Conservation (phyloP, 2,329 filamentous ascomycete genomes). For the Remersonia thermophila region DNA sequence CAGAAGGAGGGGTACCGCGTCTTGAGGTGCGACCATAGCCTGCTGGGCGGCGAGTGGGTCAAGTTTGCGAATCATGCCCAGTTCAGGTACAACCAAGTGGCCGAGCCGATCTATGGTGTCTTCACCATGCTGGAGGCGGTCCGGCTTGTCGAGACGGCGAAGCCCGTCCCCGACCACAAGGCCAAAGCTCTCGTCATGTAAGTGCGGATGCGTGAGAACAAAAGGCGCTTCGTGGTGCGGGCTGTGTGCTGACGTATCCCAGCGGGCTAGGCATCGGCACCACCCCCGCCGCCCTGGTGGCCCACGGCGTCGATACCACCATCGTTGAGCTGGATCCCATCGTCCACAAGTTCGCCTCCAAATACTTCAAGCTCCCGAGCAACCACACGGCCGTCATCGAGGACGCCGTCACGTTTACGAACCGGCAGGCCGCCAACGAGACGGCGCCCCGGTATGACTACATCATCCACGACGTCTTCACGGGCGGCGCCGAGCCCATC, state of each 20-base stretch:
- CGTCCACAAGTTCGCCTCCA: slow-evolving; percentile 69
- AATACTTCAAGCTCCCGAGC: slow-evolving; percentile 68
- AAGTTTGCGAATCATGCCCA: slow-evolving; percentile 37
- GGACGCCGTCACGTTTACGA: slow-evolving; percentile 65
- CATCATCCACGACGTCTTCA: slow-evolving; percentile 96
- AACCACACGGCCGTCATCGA: slow-evolving; percentile 72
- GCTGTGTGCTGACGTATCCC: slow-evolving; percentile 14
- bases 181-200: slow-evolving; percentile 78
- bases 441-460: slow-evolving; percentile 56
- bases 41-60: slow-evolving; percentile 87
- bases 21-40: slow-evolving; percentile 85
- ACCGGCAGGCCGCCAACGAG: slow-evolving; percentile 28
- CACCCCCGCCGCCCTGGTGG: slow-evolving; percentile 72
- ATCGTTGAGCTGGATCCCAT: slow-evolving; percentile 90
- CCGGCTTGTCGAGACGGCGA: slow-evolving; percentile 55
- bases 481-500: slow-evolving; percentile 83
- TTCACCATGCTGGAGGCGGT: slow-evolving; percentile 93
- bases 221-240: too few relatives aligned
- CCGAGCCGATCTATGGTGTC: slow-evolving; percentile 89
- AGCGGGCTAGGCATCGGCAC: slow-evolving; percentile 89
- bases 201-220: slow-evolving; percentile 25
- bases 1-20: slow-evolving; percentile 58
- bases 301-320: slow-evolving; percentile 82
- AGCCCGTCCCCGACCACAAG: slow-evolving; percentile 44
- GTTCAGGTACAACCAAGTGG: slow-evolving; percentile 40